Base-by-base conservation (phyloP, 169 alveolate species). In the Cyclospora cayetanensis region DNA sequence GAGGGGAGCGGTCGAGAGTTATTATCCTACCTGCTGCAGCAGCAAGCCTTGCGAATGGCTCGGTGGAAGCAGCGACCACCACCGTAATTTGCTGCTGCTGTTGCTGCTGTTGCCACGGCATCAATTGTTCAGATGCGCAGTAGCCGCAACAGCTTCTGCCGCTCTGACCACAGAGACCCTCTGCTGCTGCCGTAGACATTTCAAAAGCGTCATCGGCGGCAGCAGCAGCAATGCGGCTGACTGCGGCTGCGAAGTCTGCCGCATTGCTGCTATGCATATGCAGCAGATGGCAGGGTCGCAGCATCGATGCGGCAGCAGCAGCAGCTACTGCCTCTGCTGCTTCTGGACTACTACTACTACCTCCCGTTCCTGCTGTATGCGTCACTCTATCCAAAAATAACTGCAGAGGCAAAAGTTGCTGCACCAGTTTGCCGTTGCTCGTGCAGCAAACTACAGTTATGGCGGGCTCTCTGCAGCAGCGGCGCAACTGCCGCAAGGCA, bases 401-500 rank as follows among this genome's bases (percentile, higher is more conserved):
- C 74, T 63, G 74, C 74, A n/a, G 74, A 27, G 74, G 74, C 74
- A 63, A 35, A 27, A 63, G 35, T 35, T 63, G 74, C 74, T 63
- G 74, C 74, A 63, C 39, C 74, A 63, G 74, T 11, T 63, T 20
- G 39, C 74, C 74, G 74, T 63, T 63, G 74, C 74, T 63, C 39
- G 39, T 63, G 74, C 74, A 63, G 74, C 74, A 63, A 63, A 63
- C 74, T 11, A 63, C 74, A n/a, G 74, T 35, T 4, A 63, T 63
- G 15, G 20, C 74, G 74, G 39, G 39, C 37, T 9, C 60, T 15
- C 25, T 15, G 74, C 74, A 63, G 74, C 25, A 27, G 34, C 74
- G 74, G 74, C 74, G 74, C 25, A 63, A 35, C 34, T 63, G 74
- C 74, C 74, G 20, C 74, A 63, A n/a, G 34, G 74, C 74, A 27